These are phyloP conservation scores for Fusarium equiseti DNA, from an alignment of 2,329 filamentous ascomycete genomes.

Conservation along the genomic window DNA sequence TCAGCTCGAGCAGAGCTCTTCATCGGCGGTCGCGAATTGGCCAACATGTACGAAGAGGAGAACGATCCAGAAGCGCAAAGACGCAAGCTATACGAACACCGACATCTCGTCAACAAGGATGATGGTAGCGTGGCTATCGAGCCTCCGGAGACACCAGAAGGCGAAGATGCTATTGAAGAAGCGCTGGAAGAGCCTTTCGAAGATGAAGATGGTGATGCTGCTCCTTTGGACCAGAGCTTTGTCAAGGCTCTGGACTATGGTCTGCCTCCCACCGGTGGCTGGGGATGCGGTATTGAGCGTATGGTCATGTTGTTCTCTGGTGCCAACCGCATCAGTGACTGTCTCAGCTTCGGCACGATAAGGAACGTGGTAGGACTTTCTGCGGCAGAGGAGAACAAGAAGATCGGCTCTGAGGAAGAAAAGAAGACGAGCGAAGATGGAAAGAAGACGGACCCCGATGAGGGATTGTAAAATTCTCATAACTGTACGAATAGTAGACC, in stretches of 20 bases:
- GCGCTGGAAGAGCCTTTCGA: conserved; percentile 31
- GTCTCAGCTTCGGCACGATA: conserved; percentile 88
- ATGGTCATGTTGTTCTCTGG: conserved; percentile 92
- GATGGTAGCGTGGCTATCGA: conserved; percentile 52
- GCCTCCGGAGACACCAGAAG: conserved; percentile 17
- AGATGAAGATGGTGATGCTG: conserved; percentile 60
- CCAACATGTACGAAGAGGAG: conserved; percentile 99
- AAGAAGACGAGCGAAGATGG: conserved; percentile 40
- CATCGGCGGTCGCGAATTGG: conserved; percentile 81
- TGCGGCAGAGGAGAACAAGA: conserved; percentile 49
- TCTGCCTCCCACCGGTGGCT: conserved; percentile 94
- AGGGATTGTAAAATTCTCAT: conserved; percentile 12
- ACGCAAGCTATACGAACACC: conserved; percentile 78
- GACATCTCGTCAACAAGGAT: conserved; percentile 53
- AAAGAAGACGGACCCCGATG: conserved; percentile 29
- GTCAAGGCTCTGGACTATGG: conserved; percentile 87
- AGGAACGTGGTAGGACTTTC: conserved; percentile 72
- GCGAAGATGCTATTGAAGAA: conserved; percentile 9
- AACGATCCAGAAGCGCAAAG: conserved; percentile 91
- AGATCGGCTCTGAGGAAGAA: conserved; percentile 18
- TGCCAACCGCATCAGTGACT: conserved; percentile 82
- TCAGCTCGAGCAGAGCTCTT: conserved; percentile 89
- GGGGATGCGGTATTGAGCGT: conserved; percentile 93
- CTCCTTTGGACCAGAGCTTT: conserved; percentile 80
- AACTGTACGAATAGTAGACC: conserved; percentile 18